Base-by-base conservation (phyloP, 2,329 filamentous ascomycete species). In the Pseudocercospora pini-densiflorae region DNA sequence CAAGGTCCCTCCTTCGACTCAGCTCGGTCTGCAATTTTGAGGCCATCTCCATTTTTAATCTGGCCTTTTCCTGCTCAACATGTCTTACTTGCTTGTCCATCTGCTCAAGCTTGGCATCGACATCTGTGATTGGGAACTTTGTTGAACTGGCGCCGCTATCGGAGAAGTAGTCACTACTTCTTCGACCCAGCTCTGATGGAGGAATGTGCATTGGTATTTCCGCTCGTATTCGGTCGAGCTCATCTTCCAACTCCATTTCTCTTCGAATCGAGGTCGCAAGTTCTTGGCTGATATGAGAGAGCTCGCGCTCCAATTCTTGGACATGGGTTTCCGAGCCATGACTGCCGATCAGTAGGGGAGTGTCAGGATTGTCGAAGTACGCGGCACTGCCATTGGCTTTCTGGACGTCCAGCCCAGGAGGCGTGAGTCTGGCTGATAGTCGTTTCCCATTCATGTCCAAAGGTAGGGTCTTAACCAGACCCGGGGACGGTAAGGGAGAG, bases 81-180 rank as follows among this genome's bases (percentile, higher is more conserved):
- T 89, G 89, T 70, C 95, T 87, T 73, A 94, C 91, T 54, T 95
- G 85, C 78, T 89, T 92, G 67, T 97, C 92, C 36, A 97, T 83
- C 77, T 97, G 92, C 74, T 90, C 88, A 3, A 85, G 73, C 71
- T 85, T 87, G 33, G 79, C 81, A 54, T 86, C 84, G 14, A 80
- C 81, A 66, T 87, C 83, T 55, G 92, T 90, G 68, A 86, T 82
- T 1, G 90, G 89, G 75, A 90, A 90, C 74, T 93, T 91, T 61
- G 92, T 86, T 0, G 93, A 94, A 78, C 93, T 94, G 65, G 92
- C 90, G 33, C 95, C 95, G 5, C 94, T 97, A 78, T 99, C 95
- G 2, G 95, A 99, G 78, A 95, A 99, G 81, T 99, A 98, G 80
- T 99, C 95, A 80, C 95, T 98, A 9, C 92, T 96, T 67, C 94